phyloP scores from a whole-genome alignment of 192 early-diverging fungal genomes.

The Coemansia sp. region DNA sequence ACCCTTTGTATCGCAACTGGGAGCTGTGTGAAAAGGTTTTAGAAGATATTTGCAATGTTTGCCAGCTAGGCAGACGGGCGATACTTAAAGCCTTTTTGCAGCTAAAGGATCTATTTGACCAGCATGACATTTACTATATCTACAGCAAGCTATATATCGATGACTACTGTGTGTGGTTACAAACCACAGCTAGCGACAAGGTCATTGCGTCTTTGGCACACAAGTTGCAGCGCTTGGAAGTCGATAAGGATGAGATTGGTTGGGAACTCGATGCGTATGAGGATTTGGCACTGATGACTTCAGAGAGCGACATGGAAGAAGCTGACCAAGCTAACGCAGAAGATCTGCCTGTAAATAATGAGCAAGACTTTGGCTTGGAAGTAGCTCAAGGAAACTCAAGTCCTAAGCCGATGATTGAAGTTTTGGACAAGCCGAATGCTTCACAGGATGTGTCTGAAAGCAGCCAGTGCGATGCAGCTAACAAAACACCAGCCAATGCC shows the following conservation, averaged over 20 bases:
- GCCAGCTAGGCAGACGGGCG: constrained; percentile 80
- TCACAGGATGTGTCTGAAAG: background rate
- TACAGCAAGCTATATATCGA: constrained; percentile 86
- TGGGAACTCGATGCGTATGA: constrained; percentile 85
- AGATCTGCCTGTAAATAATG: too few species aligned
- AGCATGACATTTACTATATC: constrained; percentile 85
- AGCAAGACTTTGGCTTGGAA: too few species aligned
- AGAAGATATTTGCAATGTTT: constrained; percentile 76
- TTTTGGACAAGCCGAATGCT: background rate
- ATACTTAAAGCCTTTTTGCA: constrained; percentile 77
- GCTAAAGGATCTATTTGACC: constrained; percentile 74
- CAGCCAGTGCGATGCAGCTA: background rate
- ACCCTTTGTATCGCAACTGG: constrained; percentile 82
- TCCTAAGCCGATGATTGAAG: background rate
- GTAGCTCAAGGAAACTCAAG: too few species aligned
- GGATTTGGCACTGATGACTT: constrained; percentile 58
- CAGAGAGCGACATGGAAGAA: constrained; percentile 32
- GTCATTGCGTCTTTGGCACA: constrained; percentile 72
- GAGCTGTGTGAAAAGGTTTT: constrained; percentile 70
- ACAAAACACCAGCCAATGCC: background rate
- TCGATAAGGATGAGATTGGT: constrained; percentile 67
- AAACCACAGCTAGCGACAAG: constrained; percentile 69
- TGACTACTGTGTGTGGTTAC: constrained; percentile 97
- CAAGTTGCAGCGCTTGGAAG: constrained; percentile 68
- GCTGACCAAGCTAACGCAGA: background rate